These are phyloP conservation scores for Cryptococcus jaspeensis DNA, from an alignment of 1,284 basidiomycete genomes.

Conservation along the genomic window DNA sequence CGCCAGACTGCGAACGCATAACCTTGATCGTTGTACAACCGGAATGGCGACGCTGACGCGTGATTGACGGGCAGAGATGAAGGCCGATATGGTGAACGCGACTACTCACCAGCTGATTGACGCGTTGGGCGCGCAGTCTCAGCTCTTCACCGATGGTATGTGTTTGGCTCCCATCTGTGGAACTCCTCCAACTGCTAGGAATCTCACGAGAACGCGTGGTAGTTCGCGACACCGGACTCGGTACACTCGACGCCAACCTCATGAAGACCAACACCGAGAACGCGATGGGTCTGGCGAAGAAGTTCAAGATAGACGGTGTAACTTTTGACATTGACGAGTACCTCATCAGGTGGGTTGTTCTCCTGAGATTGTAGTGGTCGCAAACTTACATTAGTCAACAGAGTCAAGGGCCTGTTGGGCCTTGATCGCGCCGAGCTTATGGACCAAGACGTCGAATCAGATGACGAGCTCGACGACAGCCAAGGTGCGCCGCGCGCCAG, in stretches of 20 bases:
- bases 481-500: constrained; percentile 4
- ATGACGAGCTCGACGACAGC: constrained; percentile 35
- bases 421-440: constrained; percentile 25
- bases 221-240: constrained; percentile 39
- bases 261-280: constrained; percentile 33
- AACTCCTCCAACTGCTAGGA: background rate
- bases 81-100: constrained; percentile 32
- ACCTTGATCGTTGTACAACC: too few species aligned
- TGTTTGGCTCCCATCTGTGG: background rate
- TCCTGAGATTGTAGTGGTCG: background rate
- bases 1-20: background rate
- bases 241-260: constrained; percentile 50
- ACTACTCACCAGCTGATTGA: constrained; percentile 20
- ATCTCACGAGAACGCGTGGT: background rate
- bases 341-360: constrained; percentile 38
- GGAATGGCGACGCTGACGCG: too few species aligned
- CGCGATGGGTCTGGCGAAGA: constrained; percentile 36
- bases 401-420: constrained; percentile 36
- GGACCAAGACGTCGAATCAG: constrained; percentile 22
- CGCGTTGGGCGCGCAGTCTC: constrained; percentile 17
- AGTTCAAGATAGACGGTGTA: constrained; percentile 47
- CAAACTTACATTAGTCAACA: constrained; percentile 8
- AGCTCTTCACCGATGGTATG: constrained; percentile 31
- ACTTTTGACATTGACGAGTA: constrained; percentile 54
- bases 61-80: constrained; percentile 22